phyloP scores from a whole-genome alignment of 108 stramenopile genomes.

The Aurantiochytrium sp. region DNA sequence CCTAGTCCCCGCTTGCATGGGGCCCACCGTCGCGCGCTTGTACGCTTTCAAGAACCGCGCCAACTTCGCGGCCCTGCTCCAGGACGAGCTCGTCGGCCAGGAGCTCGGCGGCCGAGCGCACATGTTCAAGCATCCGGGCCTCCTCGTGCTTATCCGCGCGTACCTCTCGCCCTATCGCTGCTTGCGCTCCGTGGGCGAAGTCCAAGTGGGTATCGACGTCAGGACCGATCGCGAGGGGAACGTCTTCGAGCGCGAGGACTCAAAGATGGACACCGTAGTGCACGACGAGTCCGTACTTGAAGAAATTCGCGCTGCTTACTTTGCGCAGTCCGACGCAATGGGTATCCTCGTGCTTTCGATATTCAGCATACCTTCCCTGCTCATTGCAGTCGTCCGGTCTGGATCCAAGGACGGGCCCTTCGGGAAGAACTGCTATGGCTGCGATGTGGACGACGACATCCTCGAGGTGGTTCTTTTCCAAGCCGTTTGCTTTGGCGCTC shows the following conservation, averaged over 20 bases:
- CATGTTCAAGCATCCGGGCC: background rate
- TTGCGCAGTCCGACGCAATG: slow-evolving; percentile 13
- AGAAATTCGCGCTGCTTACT: background rate
- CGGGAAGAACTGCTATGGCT: background rate
- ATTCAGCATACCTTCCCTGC: background rate
- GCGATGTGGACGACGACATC: background rate
- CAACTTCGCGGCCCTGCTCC: background rate
- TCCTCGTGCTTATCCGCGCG: background rate
- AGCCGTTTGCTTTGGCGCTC: background rate
- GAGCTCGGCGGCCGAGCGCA: background rate
- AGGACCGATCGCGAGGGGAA: background rate
- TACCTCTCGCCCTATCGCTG: background rate
- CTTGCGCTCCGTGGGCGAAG: background rate
- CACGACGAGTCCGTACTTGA: background rate
- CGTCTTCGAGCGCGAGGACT: background rate
- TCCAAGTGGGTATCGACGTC: background rate
- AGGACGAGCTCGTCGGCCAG: background rate
- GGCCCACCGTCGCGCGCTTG: background rate
- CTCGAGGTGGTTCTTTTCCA: background rate
- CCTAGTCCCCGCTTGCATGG: background rate
- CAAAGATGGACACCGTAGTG: background rate
- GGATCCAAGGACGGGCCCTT: background rate
- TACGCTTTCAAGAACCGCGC: background rate
- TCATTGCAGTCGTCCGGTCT: background rate
- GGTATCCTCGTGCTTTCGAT: background rate